phyloP scores from a whole-genome alignment of 805 yeast genomes.

The Lipomyces chichibuensis region DNA sequence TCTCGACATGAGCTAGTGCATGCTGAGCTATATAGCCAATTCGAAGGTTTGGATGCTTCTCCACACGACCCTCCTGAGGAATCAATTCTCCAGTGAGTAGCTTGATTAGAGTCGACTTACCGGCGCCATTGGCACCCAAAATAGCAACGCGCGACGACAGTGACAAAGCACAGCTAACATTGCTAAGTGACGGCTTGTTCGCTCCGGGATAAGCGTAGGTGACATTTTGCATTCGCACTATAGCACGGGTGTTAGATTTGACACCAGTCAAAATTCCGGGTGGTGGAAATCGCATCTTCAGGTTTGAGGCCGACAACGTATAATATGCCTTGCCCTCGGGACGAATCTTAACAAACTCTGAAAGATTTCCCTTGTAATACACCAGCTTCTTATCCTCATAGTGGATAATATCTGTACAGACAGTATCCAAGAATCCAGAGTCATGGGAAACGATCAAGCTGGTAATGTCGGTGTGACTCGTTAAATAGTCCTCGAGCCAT shows the following conservation, averaged over 20 bases:
- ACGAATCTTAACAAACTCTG: conserved; percentile 85
- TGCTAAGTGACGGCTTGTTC: conserved; percentile 71
- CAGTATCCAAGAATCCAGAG: conserved; percentile 92
- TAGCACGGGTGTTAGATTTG: conserved; percentile 90
- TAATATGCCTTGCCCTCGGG: conserved; percentile 98
- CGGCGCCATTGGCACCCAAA: conserved; percentile 98
- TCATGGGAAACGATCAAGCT: conserved; percentile 97
- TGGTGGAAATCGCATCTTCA: conserved; percentile 97
- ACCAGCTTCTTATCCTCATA: conserved; percentile 93
- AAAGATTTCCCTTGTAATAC: conserved; percentile 93
- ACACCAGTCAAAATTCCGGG: conserved; percentile 98
- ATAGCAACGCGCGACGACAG: conserved; percentile 96
- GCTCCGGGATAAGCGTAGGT: conserved; percentile 91
- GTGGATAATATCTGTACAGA: conserved; percentile 95
- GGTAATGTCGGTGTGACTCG: conserved; percentile 82
- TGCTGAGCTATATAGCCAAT: conserved; percentile 99
- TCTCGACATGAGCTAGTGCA: conserved; percentile 95
- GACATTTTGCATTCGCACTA: conserved; percentile 82
- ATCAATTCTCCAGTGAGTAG: conserved; percentile 88
- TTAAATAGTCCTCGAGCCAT: conserved; percentile 90
- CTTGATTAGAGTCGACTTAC: conserved; percentile 94
- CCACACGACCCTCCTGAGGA: conserved; percentile 86
- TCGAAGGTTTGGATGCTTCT: conserved; percentile 97
- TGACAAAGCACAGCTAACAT: conserved; percentile 88
- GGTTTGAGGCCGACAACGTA: conserved; percentile 87